phyloP scores from a whole-genome alignment of 2,329 filamentous ascomycete genomes.

The Raffaelea arxii region DNA sequence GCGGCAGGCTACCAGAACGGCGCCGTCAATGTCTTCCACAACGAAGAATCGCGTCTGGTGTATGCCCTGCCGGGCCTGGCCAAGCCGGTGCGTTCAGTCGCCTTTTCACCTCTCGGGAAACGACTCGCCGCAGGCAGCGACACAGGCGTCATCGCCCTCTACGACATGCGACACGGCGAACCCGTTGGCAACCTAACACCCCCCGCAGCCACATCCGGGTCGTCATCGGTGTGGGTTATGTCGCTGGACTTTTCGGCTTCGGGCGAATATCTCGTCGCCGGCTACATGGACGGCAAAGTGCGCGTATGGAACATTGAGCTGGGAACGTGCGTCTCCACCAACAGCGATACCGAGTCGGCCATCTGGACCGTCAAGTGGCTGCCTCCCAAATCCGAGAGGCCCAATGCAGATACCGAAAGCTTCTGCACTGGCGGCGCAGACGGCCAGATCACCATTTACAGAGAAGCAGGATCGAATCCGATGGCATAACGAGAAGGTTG shows the following conservation, averaged over 20 bases:
- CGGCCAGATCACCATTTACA: conserved; percentile 68
- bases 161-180: conserved; percentile 86
- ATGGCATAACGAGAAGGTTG: conserved; percentile 8
- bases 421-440: conserved; percentile 76
- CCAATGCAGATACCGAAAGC: conserved; percentile 37
- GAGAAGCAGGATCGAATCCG: conserved; percentile 48
- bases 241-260: conserved; percentile 88
- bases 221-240: conserved; percentile 83
- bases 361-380: conserved; percentile 82
- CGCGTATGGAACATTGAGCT: conserved; percentile 93
- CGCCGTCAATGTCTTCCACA: conserved; percentile 89
- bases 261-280: conserved; percentile 82
- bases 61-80: conserved; percentile 82
- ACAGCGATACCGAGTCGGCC: conserved; percentile 78
- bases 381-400: conserved; percentile 49
- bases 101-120: conserved; percentile 79
- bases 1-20: conserved; percentile 92
- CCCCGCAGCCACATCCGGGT: conserved; percentile 31
- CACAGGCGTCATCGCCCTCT: conserved; percentile 77
- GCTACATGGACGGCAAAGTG: conserved; percentile 83
- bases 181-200: conserved; percentile 69
- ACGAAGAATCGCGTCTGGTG: conserved; percentile 72
- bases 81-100: conserved; percentile 74
- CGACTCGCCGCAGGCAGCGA: conserved; percentile 87
- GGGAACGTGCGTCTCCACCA: conserved; percentile 78